Percentiles rank a stretch among this genome's conserved stretches.
These are phyloP conservation scores for Xylaria bambusicola DNA, from an alignment of 495 filamentous ascomycete genomes.

Conservation along the genomic window DNA sequence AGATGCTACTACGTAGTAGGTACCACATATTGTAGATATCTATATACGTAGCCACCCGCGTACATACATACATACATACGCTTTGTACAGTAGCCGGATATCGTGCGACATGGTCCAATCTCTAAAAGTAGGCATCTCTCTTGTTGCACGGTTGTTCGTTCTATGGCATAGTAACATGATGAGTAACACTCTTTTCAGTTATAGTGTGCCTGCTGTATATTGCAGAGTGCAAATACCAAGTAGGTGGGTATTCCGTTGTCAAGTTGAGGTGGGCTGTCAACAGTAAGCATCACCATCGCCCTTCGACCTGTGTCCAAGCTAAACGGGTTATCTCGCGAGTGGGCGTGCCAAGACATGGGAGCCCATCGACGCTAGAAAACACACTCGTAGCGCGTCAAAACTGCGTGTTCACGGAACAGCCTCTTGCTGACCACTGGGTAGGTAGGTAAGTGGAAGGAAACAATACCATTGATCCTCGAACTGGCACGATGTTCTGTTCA, in stretches of 20 bases:
- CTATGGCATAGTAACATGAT: too few relatives aligned
- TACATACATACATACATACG: background rate
- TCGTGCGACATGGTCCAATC: background rate
- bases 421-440: too few relatives aligned
- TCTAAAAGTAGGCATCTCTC: background rate
- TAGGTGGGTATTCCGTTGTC: background rate
- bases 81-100: background rate
- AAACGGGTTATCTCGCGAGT: conserved; percentile 6
- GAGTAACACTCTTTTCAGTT: too few relatives aligned
- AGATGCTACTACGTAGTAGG: too few relatives aligned
- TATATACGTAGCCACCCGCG: too few relatives aligned
- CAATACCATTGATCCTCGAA: too few relatives aligned
- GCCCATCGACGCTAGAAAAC: background rate
- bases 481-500: too few relatives aligned
- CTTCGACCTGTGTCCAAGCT: conserved; percentile 5
- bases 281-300: conserved; percentile 15
- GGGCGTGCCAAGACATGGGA: conserved; percentile 15
- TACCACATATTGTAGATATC: too few relatives aligned
- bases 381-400: background rate
- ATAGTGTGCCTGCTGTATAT: too few relatives aligned
- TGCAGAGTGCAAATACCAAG: background rate
- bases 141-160: background rate
- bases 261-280: background rate
- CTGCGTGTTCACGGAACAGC: too few relatives aligned
- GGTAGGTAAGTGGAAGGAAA: too few relatives aligned